Evolutionary conservation across 371 early-diverging fungal species (phyloP), one percentile per base, ranked within the genome.

Genomic region (Vairimorpha apis): DNA sequence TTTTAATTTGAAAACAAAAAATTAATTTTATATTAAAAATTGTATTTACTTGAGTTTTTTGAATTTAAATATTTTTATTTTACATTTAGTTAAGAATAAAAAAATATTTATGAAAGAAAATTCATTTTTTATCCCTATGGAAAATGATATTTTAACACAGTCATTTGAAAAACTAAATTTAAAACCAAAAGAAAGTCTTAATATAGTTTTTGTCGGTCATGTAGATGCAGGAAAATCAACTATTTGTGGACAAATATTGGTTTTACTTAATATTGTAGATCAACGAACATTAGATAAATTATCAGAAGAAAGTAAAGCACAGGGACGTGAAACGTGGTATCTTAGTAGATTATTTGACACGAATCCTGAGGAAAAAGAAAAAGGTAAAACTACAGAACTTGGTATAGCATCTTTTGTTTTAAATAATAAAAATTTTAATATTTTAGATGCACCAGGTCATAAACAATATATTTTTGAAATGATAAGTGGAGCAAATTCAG

Each of bases 211-310:
- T 87, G 93, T 95, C 84, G 98, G 98, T 77, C 96, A 97, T 90
- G 97, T 96, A 88, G 97, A 98, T 84, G 92, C 95, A 3, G 99
- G 99, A 76, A 97, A 98, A 83, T 90, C 90, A 44, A 98, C 99
- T 7, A 84, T 93, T 69, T 92, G 94, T 91, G 99, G 99, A 85
- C 95, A 94, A 87, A 90, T 98, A 86, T 91, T 97, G 86, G 92
- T 93, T 89, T 90, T 93, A 87, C 90, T 92, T 87, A 93, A 94
- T 87, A 90, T 94, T 92, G 93, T 96, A 83, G 93, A 92, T 86
- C 90, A 91, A 88, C 91, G 96, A 89, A 91, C 92, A 86, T 90
- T 96, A 70, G 94, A 95, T 83, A 95, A 95, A 90, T 94, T 94
- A 88, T 93, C 92, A 87, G 90, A 93, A 89, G 95, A 95, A 86